Evolutionary conservation across 139 green algal genomes (phyloP).

Genomic region (Chlorella sorokiniana): DNA sequence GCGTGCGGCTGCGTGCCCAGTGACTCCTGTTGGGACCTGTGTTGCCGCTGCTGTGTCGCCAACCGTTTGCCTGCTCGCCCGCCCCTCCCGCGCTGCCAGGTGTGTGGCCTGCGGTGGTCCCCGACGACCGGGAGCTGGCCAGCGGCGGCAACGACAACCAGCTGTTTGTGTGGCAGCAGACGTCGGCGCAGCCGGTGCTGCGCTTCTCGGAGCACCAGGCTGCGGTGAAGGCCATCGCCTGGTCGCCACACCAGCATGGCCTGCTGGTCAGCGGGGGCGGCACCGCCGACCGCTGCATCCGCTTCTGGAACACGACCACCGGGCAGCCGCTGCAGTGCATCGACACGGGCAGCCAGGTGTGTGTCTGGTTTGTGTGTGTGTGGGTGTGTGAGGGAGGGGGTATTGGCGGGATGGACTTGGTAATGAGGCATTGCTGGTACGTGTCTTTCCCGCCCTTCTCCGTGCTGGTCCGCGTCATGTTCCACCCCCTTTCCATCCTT

Average conservation of each 20-base stretch:
- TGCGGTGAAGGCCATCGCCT: constrained; percentile 96
- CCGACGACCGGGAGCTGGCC: constrained; percentile 83
- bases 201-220: constrained; percentile 79
- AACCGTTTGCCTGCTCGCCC: not conserved
- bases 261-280: constrained; percentile 93
- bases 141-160: constrained; percentile 90
- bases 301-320: constrained; percentile 96
- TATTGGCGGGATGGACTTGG: not conserved
- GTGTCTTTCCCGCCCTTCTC: not conserved
- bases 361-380: not conserved
- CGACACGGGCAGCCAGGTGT: constrained; percentile 81
- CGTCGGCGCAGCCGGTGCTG: constrained; percentile 55
- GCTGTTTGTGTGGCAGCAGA: constrained; percentile 72
- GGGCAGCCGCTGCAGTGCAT: constrained; percentile 72
- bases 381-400: not conserved
- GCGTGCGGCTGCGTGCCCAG: not conserved
- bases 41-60: not conserved
- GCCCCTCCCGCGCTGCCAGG: constrained; percentile 49
- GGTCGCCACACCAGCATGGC: constrained; percentile 96
- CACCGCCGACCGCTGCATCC: constrained; percentile 94
- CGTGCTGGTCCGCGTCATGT: not conserved
- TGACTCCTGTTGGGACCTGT: too few relatives aligned
- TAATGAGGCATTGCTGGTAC: not conserved
- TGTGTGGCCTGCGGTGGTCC: constrained; percentile 87
- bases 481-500: not conserved